Evolutionary conservation across 768 basidiomycete species (phyloP), one percentile per base, ranked within the genome.

Genomic region (Boletus rubropictus): DNA sequence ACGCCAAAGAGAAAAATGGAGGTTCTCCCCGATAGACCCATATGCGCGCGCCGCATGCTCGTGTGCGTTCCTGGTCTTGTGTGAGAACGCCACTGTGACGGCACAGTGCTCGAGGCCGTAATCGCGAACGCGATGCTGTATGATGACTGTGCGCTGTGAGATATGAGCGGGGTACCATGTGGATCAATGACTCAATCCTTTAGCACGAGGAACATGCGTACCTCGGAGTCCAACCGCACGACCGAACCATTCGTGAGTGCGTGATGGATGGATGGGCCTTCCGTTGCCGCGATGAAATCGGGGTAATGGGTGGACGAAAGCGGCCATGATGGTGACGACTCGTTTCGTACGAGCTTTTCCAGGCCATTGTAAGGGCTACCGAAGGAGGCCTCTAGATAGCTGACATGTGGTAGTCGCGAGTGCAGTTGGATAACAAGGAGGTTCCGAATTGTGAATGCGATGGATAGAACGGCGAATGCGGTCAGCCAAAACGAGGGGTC

Each of bases 311-410:
- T 57, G n/a, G 57, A 55, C 4, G 49, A 49, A 29, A 61, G 50
- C 5, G 60, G 60, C 61, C 60, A 61, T 14, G 44, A 60, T 14
- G 58, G 58, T 5, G 60, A 63, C n/a, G 61, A 60, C 18, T 48
- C 51, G n/a, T 61, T 61, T 12, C 60, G 58, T 15, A 46, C n/a
- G 6, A 61, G 43, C 38, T 39, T 60, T 31, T 57, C 60, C 21
- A 63, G 31, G 6, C 60, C 60, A 7, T 45, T 57, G 34, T 61
- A 61, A 18, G 55, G 61, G 15, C 52, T 57, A 25, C 48, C 47
- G 18, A 59, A 22, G 25, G 52, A 36, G 6, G 49, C 51, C 9
- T 59, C 47, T 18, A 54, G 15, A 39, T 36, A 42, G 24, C 12
- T 28, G 36, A 20, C 28, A 21, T 18, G 20, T 4, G 41, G 33